Base-by-base conservation (phyloP, 108 stramenopile species). In the Nitzschia putrida region DNA sequence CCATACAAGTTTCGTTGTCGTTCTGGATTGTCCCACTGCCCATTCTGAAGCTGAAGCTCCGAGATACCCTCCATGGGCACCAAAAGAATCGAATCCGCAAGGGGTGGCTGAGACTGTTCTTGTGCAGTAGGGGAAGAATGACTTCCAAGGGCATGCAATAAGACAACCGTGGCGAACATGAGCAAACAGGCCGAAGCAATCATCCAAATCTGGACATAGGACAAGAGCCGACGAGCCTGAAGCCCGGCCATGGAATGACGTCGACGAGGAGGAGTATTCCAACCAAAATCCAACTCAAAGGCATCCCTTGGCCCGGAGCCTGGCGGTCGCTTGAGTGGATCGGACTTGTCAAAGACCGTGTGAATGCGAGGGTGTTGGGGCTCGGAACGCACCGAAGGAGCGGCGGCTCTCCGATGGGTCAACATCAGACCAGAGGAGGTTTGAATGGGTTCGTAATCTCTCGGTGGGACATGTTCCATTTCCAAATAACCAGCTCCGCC, bases 391-490 rank as follows among this genome's bases (percentile, higher is more conserved):
- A 34, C 29, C 29, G 58, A 25, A 10, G 49, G 2, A 10, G 56
- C 64, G 14, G 16, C 45, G 43, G 13, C 22, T 21, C 44, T 10
- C 12, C 85, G 74, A 74, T 85, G 85, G 3, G 85, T 85, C 54
- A 85, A 61, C 34, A 82, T 45, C 68, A 85, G 64, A 37, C 85
- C 85, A 24, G 85, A 85, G 12, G 45, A 69, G 13, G 85, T 85
- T 60, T 25, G 40, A 34, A 85, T 77, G 25, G 79, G 69, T 45
- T 80, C 76, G 21, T 68, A 25, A n/a, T 54, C 23, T 49, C 73
- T 40, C 18, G 78, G 74, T n/a, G 77, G 77, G 50, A 79, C 82
- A 58, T 78, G 78, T 66, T 83, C 82, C 68, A 83, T 83, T 61
- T 83, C 82, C 40, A 83, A 71, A 38, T 71, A 77, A 13, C 76